Base-by-base conservation (phyloP, 2,329 filamentous ascomycete genomes). In the Madurella mycetomatis region DNA sequence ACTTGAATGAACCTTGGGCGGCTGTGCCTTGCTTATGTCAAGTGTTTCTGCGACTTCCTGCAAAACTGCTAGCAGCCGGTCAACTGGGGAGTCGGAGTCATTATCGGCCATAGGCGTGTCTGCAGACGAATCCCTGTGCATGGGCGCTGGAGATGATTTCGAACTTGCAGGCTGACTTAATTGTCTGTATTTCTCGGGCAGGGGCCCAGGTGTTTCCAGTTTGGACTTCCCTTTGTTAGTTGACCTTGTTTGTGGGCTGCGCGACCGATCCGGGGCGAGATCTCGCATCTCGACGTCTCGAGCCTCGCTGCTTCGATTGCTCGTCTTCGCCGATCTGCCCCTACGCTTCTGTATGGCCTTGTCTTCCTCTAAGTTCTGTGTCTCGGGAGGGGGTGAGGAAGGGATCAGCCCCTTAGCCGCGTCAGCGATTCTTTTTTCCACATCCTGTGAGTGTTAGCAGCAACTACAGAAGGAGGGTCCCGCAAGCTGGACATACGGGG, bases 401-500 rank as follows among this genome's bases (percentile, higher is more conserved):
- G 49, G 34, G 41, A 53, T 5, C n/a, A 55, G 1, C 17, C 50
- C 53, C 2, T 53, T 53, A 4, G 51, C 51, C n/a, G 51, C 51
- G n/a, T 60, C 55, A n/a, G 39, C 34, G 8, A 55, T 40, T 25
- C 39, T 50, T 32, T 60, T 59, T 15, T 49, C 41, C 15, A 62
- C 15, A 18, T 62, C 58, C 54, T 62, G 15, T 7, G n/a, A 46
- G 8, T 41, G n/a, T 37, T 31, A 51, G 40, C 19, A 31, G 34
- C 5, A 11, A 39, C n/a, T n/a, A 41, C 17, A 44, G 16, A n/a
- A 5, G 0, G 8, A 5, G 34, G 4, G 34, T n/a, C 11, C 13
- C 9, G 11, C 53, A 32, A 44, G 16, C 53, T 18, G 13, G 46
- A 52, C 72, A 57, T 67, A 80, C 78, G 4, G 67, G 66, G 56